A percentile compares a stretch with the other conserved stretches of the same genome.
Evolutionary conservation across 768 basidiomycete genomes (phyloP).

Genomic region (Naganishia vishniacii): DNA sequence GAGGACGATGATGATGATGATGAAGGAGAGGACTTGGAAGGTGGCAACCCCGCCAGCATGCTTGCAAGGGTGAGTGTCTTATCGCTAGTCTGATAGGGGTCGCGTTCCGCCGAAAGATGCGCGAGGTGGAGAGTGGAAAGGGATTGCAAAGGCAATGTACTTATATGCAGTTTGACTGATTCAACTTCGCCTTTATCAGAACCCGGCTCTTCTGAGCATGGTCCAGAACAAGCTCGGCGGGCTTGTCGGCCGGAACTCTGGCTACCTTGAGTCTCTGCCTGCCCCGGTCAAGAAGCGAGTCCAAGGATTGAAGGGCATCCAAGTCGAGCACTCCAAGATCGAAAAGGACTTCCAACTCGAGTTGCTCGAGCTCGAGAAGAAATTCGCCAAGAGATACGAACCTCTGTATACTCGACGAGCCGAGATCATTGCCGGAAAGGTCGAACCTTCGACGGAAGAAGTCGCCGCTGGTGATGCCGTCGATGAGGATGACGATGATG

Average conservation of each 20-base stretch:
- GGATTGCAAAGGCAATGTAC: too few species aligned
- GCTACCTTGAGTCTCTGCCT: conserved; percentile 87
- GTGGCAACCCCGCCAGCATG: conserved; percentile 47
- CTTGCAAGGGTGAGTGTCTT: conserved; percentile 45
- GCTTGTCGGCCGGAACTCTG: conserved; percentile 84
- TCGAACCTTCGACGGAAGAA: conserved; percentile 70
- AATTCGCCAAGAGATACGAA: conserved; percentile 54
- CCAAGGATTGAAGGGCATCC: conserved; percentile 89
- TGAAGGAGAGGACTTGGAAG: conserved; percentile 59
- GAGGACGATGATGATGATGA: conserved; percentile 71
- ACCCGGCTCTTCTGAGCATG: conserved; percentile 68
- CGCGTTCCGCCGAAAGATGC: background rate
- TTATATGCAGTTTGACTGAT: background rate
- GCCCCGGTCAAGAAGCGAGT: conserved; percentile 72
- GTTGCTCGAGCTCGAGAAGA: conserved; percentile 91
- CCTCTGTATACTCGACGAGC: conserved; percentile 82
- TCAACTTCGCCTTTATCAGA: conserved; percentile 43
- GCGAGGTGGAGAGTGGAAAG: too few species aligned
- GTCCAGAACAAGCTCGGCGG: conserved; percentile 80
- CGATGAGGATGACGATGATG: conserved; percentile 61
- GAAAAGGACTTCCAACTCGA: conserved; percentile 93
- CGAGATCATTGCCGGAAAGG: conserved; percentile 73
- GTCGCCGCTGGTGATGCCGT: conserved; percentile 70
- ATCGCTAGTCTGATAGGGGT: background rate
- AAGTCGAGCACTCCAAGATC: conserved; percentile 81